Evolutionary conservation across 306 rosid genomes (phyloP), one percentile per base, ranked within the genome.

Genomic region (Pachyrhizus erosus): DNA sequence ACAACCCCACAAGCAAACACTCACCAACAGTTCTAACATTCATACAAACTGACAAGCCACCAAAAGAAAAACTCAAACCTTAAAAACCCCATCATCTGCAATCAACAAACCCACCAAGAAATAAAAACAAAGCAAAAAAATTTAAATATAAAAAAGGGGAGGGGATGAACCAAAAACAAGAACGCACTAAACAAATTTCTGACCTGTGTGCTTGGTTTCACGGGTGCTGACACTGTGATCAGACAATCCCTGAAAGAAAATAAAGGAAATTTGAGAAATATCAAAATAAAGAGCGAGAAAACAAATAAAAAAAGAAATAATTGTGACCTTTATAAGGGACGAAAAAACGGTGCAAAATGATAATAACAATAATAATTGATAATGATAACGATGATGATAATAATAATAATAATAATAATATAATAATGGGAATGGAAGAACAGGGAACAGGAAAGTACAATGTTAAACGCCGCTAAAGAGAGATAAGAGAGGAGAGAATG

Each of bases 221-320:
- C 15, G 70, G 48, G 83, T 55, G 77, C 60, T 70, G 83, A 42
- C 68, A 80, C 70, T 20, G 71, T 77, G 81, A 64, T 62, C 62
- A 46, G 23, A 73, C 34, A 58, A 80, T 45, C 26, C 26, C 82
- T 33, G 75, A 78, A 33, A 2, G 3, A 33, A 2, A 37, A 33
- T 33, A 15, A 48, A 24, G 49, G 15, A 18, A 62, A 43, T 27
- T 13, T 7, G 39, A 20, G 17, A 77, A 31, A 12, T 18, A 9
- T 46, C 23, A 66, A 64, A 65, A 40, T n/a, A 21, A 6, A 64
- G 24, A 5, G 48, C 3, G 9, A 42, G 27, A 68, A 17, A 34
- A 40, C 37, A 33, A 52, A n/a, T 23, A 24, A 1, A 27, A 27
- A 46, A 2, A 24, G 66, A 70, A 79, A 79, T 69, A 79, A 79